Conservation (phyloP, 164 flowering plant genomes). For the Dillenia suffruticosa region DNA sequence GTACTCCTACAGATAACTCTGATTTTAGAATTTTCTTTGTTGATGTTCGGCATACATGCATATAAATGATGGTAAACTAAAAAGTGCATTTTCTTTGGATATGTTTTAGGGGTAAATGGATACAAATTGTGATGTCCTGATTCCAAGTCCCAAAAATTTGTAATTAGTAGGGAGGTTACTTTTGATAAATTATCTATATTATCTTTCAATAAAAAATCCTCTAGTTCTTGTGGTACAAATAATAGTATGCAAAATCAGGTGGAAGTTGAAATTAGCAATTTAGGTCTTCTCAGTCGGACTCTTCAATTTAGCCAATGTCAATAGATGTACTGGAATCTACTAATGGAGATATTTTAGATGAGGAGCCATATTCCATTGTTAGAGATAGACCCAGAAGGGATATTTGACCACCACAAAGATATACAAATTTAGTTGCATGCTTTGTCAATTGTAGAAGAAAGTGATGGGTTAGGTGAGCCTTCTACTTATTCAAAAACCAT, state of each 20-base stretch:
- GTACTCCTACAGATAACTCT: neutral
- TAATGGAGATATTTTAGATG: neutral
- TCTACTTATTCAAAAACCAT: slow-evolving; percentile 1
- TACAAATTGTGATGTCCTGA: slow-evolving; percentile 1
- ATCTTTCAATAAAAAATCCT: neutral
- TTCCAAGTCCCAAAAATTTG: neutral
- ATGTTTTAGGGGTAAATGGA: slow-evolving; percentile 3
- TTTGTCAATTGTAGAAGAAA: neutral
- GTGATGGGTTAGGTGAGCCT: neutral
- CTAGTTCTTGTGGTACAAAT: neutral
- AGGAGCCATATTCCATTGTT: neutral
- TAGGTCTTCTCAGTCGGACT: neutral
- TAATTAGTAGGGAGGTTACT: slow-evolving; percentile 5
- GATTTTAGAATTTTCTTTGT: neutral
- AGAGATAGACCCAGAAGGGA: neutral
- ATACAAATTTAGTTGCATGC: slow-evolving; percentile 9
- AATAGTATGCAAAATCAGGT: no score
- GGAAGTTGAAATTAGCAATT: neutral
- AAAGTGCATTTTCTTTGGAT: slow-evolving; percentile 7
- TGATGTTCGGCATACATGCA: neutral
- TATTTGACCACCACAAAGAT: neutral
- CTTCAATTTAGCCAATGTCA: neutral
- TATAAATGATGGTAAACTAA: neutral
- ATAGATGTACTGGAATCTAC: neutral
- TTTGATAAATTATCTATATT: neutral